Base-by-base conservation (phyloP, 176 grass and related monocot species). In the Cymbopogon citratus region DNA sequence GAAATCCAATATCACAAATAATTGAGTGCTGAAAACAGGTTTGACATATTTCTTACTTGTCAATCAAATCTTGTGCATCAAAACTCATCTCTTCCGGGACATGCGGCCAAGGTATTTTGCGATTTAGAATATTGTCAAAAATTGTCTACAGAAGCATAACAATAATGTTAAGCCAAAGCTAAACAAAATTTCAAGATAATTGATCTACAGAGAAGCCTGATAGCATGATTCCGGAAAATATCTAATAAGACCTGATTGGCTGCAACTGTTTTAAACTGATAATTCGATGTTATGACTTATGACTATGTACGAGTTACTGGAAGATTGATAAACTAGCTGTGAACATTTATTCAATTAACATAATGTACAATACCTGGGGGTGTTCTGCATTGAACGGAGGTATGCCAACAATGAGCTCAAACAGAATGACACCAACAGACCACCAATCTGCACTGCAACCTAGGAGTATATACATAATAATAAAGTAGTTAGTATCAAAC, bases 391-490 rank as follows among this genome's bases (percentile, higher is more conserved):
- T 99, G 78, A 99, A 99, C 16, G 97, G 97, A 81, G 97, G 97
- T 88, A 99, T 93, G 78, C 97, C 97, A 83, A 99, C 97, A 90
- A 99, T 93, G 41, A 99, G 86, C 78, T 99, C 97, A 87, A 99
- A 99, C 74, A 99, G 91, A 89, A 99, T 96, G 35, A 96, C 89
- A 76, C 97, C 97, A 75, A 99, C 93, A 52, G 97, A 99, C 97
- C 97, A 99, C 97, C 97, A 99, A 99, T 99, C 97, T 29, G 97
- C 97, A 89, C 97, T 99, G 78, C 89, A 84, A 93, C 93, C 97
- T 99, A 87, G 24, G 46, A 80, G 52, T 40, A 75, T 76, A 35
- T 63, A 82, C 34, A 78, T 18, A 76, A n/a, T 13, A 63, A 84
- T 48, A 21, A 72, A 33, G 8, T 64, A 65, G 68, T 73, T 40